phyloP scores from a whole-genome alignment of 305 asterid species.

The Fraxinus latifolia region DNA sequence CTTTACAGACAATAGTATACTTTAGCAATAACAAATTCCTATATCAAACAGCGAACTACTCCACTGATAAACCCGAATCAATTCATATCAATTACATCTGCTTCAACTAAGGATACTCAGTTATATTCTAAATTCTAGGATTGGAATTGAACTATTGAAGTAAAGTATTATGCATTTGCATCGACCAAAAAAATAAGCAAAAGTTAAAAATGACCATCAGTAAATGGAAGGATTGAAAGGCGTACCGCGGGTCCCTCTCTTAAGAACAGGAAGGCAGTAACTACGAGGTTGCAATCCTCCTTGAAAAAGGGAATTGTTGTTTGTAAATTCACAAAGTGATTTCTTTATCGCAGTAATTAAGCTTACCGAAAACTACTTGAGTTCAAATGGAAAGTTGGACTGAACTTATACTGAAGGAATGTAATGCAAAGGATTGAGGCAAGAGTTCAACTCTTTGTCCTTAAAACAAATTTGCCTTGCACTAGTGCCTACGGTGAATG shows the following conservation, averaged over 20 bases:
- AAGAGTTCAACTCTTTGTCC: too few species aligned
- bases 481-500: too few species aligned
- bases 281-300: conserved; percentile 92
- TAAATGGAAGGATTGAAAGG: conserved; percentile 9
- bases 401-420: too few species aligned
- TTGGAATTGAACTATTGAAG: not conserved
- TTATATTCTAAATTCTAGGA: not conserved
- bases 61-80: not conserved
- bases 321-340: too few species aligned
- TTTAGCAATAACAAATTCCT: not conserved
- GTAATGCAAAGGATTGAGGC: too few species aligned
- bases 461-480: too few species aligned
- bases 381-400: too few species aligned
- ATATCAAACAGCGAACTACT: not conserved
- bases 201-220: not conserved
- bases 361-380: too few species aligned
- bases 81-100: not conserved
- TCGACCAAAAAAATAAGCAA: not conserved
- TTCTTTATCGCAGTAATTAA: too few species aligned
- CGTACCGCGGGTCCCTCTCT: conserved; percentile 78
- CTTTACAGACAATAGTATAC: not conserved
- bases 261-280: conserved; percentile 87
- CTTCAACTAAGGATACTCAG: conserved; percentile 1
- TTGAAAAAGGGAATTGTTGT: conserved; percentile 64
- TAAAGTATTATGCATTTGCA: not conserved